These are phyloP conservation scores for Mucor racemosus DNA, from an alignment of 371 early-diverging fungal genomes.

Conservation along the genomic window DNA sequence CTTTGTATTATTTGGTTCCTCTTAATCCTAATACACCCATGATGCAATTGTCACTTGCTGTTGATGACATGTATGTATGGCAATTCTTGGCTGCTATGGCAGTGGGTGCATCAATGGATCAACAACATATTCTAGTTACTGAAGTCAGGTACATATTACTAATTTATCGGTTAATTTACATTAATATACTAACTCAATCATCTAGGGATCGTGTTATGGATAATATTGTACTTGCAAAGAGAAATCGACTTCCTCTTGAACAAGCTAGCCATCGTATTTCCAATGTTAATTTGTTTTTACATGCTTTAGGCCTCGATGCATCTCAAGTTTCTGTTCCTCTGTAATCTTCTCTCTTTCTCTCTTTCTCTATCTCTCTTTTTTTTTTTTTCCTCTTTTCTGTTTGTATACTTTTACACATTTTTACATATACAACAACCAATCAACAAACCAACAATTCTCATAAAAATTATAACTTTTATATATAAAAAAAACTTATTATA, in stretches of 20 bases:
- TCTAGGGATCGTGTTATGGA: constrained; percentile 84
- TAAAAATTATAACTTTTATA: neutral
- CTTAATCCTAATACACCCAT: constrained; percentile 53
- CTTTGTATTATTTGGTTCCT: constrained; percentile 54
- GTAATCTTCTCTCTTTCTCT: constrained; percentile 21
- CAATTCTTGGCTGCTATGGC: constrained; percentile 97
- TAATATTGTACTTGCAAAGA: constrained; percentile 72
- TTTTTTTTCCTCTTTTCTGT: neutral
- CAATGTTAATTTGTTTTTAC: constrained; percentile 94
- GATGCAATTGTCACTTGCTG: constrained; percentile 40
- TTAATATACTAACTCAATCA: neutral
- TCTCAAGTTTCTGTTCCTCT: constrained; percentile 73
- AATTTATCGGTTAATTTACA: neutral
- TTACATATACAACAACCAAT: constrained; percentile 5
- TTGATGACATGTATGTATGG: constrained; percentile 96
- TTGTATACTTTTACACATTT: neutral
- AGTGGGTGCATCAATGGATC: constrained; percentile 90
- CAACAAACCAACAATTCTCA: neutral
- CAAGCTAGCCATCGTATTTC: constrained; percentile 72
- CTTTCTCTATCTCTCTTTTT: neutral
- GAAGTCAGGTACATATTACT: constrained; percentile 70
- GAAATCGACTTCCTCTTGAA: constrained; percentile 60
- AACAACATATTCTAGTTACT: constrained; percentile 89
- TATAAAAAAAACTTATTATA: constrained; percentile 6
- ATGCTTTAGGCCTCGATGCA: constrained; percentile 93